Evolutionary conservation across 179 eudicot species (phyloP), one percentile per base, ranked within the genome.

Genomic region (Pouteria campechiana): DNA sequence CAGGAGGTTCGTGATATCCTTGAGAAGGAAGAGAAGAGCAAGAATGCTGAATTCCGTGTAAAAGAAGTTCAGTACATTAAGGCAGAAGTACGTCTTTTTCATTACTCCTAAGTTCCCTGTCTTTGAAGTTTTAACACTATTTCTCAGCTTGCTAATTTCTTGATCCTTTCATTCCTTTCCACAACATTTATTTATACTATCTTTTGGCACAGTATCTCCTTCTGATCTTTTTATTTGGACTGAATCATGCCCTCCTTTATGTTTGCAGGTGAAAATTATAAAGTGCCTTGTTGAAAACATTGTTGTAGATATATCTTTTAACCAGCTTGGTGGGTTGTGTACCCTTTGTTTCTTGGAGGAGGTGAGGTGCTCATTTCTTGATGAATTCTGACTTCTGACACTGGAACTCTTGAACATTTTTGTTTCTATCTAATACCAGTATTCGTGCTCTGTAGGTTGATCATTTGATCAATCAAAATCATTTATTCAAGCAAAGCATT

Each of bases 41-140:
- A 71, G 50, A 72, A 78, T 70, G 97, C 97, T 27, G 93, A 89
- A 55, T 89, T 89, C 66, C 76, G 38, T 47, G 97, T 89, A 4
- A 84, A 81, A 67, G 97, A 89, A 54, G 97, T 89, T 54, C 95
- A 89, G 52, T 89, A 84, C 52, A 89, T 89, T 58, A 85, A 89
- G 59, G 97, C 97, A 42, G 95, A 89, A 52, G 97, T 89, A 69
- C 50, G 68, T 50, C 47, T 22, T 52, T 21, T 45, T 35, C 27
- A 7, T 20, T 42, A 43, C 22, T 21, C 17, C 45, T 14, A 1
- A 23, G 55, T 20, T 33, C 15, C 27, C 25, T 17, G 46, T 29
- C 3, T 27, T 15, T 18, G 16, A n/a, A 24, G n/a, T n/a, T n/a
- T n/a, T 38, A 4, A 2, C 43, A 23, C 16, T 24, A 6, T 42